These are phyloP conservation scores for Daldinia sp. DNA, from an alignment of 2,329 filamentous ascomycete species.

Conservation along the genomic window DNA sequence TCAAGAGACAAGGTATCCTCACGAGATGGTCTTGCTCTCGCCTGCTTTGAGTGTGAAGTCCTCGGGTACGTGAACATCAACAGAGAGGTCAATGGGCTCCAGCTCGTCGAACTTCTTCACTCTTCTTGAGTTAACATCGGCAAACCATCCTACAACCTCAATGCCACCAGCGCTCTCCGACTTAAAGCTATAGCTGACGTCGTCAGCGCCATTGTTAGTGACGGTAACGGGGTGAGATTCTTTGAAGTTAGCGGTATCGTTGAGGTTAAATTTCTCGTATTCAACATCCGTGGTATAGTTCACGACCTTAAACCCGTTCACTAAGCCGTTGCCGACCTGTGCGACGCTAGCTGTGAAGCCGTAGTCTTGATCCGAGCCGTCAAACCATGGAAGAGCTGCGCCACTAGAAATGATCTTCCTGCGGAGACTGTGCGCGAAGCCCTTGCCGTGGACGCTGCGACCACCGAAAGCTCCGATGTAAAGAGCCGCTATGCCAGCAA, in stretches of 20 bases:
- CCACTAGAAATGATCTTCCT: neutral
- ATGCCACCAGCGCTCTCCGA: neutral
- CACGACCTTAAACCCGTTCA: conserved; percentile 58
- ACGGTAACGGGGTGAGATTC: conserved; percentile 47
- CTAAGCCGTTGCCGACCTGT: neutral
- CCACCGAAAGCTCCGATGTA: conserved; percentile 53
- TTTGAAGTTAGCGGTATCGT: conserved; percentile 58
- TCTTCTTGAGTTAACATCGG: neutral
- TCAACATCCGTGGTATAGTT: conserved; percentile 54
- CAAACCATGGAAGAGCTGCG: neutral
- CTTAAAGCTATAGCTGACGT: conserved; percentile 41
- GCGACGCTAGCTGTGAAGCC: neutral
- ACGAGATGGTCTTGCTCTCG: neutral
- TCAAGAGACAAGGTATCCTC: no score
- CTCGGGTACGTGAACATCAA: neutral
- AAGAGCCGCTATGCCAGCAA: conserved; percentile 58
- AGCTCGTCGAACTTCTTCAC: conserved; percentile 1
- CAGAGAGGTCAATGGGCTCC: neutral
- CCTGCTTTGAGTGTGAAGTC: neutral
- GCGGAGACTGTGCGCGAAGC: neutral
- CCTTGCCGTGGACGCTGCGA: conserved; percentile 43
- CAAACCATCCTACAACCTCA: neutral
- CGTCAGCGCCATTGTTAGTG: conserved; percentile 53
- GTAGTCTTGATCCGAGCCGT: neutral
- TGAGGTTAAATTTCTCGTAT: conserved; percentile 57